phyloP scores from a whole-genome alignment of 106 monocot genomes.

The Alisma plantagoaquatica region DNA sequence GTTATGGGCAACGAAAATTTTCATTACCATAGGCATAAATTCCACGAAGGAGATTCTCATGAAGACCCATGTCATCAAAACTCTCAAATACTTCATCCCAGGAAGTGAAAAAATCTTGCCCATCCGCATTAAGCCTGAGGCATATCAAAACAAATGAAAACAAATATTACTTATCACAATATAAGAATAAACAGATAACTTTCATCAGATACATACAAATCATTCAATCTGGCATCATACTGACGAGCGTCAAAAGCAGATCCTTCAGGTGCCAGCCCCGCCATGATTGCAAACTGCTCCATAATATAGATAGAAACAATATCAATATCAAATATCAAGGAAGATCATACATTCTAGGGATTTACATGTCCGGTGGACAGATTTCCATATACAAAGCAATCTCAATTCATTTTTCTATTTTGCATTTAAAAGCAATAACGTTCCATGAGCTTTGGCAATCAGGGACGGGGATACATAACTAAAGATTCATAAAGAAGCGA shows the following conservation, averaged over 20 bases:
- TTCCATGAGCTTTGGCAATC: too few relatives aligned
- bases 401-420: too few relatives aligned
- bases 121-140: slow-evolving; percentile 16
- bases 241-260: slow-evolving; percentile 21
- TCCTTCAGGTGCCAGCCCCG: slow-evolving; percentile 20
- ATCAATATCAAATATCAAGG: too few relatives aligned
- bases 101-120: slow-evolving; percentile 23
- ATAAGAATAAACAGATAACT: slow-evolving; percentile 1
- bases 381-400: too few relatives aligned
- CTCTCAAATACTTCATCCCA: slow-evolving; percentile 20
- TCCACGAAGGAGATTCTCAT: slow-evolving; percentile 20
- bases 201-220: not conserved
- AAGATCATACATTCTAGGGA: too few relatives aligned
- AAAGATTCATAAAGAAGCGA: too few relatives aligned
- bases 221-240: slow-evolving; percentile 21
- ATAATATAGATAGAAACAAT: too few relatives aligned
- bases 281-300: slow-evolving; percentile 21
- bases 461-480: too few relatives aligned
- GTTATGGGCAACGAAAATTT: too few relatives aligned
- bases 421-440: too few relatives aligned
- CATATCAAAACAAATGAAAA: not conserved
- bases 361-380: too few relatives aligned
- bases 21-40: slow-evolving; percentile 20
- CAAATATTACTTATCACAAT: not conserved
- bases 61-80: slow-evolving; percentile 18